Evolutionary conservation across 805 yeast species (phyloP), one percentile per base, ranked within the genome.

Genomic region (Ogataea ganodermae): DNA sequence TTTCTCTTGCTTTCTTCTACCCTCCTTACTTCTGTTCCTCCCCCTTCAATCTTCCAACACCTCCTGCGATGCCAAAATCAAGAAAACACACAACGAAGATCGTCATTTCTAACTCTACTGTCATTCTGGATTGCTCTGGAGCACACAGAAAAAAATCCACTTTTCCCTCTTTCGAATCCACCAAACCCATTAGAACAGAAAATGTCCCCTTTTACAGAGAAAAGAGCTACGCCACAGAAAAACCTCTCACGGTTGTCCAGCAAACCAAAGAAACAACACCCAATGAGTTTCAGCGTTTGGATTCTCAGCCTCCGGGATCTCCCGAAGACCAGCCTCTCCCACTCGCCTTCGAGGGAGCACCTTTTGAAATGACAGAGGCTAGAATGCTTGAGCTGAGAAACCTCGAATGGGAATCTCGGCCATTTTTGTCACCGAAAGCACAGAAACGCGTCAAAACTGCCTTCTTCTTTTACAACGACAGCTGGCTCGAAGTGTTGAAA

Each of bases 401-500:
- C 4, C 22, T 20, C 8, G 45, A 30, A 13, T 12, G 14, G 3
- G 42, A 37, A 27, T 24, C 32, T 8, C 31, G 31, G 23, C 32
- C 22, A 16, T 14, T 41, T 18, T 20, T 35, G 3, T 38, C 48
- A 3, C 13, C 42, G 24, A 45, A 26, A 32, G 17, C 14, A 3
- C 33, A 35, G 26, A 20, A 31, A 14, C 38, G 23, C 6, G n/a
- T 27, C 4, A 38, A 32, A 23, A 30, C 27, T 14, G 26, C 31
- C 13, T 10, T 24, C 4, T 45, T 45, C 14, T 45, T 30, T 12
- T 45, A 38, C 42, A 40, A 46, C 20, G 49, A 46, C 33, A 21
- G 23, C 39, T 42, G 48, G 48, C 44, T 45, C n/a, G 39, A 38
- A 30, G 10, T 21, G 12, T 13, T 45, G 42, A 32, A 14, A 12